phyloP scores from a whole-genome alignment of 108 stramenopile species.

The Cyclotella sp. region DNA sequence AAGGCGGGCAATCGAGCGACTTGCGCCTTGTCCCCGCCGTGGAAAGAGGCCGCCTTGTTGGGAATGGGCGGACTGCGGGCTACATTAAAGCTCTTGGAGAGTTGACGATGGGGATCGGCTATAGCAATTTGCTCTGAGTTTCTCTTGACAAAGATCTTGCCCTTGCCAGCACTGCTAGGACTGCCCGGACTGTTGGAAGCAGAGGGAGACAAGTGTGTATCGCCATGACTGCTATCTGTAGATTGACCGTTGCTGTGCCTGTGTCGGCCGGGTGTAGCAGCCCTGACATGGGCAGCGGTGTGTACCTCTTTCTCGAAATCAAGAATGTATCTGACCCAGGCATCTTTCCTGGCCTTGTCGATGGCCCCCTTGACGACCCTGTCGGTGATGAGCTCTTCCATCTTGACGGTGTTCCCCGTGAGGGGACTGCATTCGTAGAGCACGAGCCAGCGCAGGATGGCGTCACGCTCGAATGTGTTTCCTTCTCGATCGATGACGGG shows the following conservation, averaged over 20 bases:
- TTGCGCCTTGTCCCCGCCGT: neutral
- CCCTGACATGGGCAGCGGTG: neutral
- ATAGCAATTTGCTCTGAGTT: no score
- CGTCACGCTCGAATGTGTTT: constrained; percentile 8
- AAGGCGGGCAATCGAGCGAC: neutral
- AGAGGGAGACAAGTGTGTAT: no score
- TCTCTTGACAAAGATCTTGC: no score
- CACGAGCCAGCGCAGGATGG: constrained; percentile 18
- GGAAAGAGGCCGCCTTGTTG: neutral
- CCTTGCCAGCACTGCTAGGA: no score
- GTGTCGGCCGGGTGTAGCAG: neutral
- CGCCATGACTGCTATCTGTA: no score
- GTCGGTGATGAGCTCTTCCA: neutral
- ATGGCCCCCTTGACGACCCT: constrained; percentile 12
- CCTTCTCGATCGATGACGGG: constrained; percentile 20
- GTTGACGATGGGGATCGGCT: no score
- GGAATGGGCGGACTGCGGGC: neutral
- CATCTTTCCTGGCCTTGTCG: constrained; percentile 8
- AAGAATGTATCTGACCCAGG: constrained; percentile 16
- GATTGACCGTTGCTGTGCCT: no score
- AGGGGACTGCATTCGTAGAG: neutral
- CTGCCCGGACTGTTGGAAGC: no score
- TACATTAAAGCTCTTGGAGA: no score
- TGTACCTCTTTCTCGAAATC: neutral
- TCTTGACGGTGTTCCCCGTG: neutral